phyloP scores from a whole-genome alignment of 352 stramenopile species.

The Globisporangium viniferum region DNA sequence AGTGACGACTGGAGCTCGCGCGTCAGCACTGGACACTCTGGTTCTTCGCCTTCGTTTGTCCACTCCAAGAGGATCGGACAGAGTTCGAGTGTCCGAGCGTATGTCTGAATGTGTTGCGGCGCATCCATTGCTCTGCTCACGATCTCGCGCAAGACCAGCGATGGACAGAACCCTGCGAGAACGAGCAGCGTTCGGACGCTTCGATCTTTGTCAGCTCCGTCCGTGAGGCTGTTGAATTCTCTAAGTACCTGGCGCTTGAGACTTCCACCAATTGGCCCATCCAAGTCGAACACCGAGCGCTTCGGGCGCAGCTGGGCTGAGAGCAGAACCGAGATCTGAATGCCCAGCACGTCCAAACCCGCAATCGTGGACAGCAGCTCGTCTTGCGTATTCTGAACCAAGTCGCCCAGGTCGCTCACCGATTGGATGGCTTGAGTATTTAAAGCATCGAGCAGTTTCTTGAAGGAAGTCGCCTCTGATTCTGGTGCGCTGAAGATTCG shows the following conservation, averaged over 20 bases:
- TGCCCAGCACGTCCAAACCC: constrained; percentile 15
- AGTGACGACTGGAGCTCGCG: constrained; percentile 24
- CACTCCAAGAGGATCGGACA: constrained; percentile 35
- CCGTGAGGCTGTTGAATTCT: constrained; percentile 38
- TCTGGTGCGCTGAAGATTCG: too few relatives aligned
- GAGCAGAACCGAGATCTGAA: constrained; percentile 33
- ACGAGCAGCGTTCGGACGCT: constrained; percentile 18
- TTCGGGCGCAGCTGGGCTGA: constrained; percentile 23
- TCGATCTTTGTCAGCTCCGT: constrained; percentile 10
- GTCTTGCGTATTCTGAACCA: constrained; percentile 21
- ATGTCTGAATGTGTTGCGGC: constrained; percentile 24
- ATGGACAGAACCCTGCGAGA: constrained; percentile 29
- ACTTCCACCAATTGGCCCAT: not conserved
- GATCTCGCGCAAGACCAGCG: constrained; percentile 25
- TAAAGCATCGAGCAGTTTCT: constrained; percentile 4
- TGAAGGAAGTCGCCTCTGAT: not conserved
- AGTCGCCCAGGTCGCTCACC: not conserved
- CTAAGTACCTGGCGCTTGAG: constrained; percentile 23
- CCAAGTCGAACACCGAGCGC: constrained; percentile 13
- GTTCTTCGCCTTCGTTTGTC: constrained; percentile 2
- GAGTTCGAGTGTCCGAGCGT: constrained; percentile 19
- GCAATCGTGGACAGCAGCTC: constrained; percentile 20
- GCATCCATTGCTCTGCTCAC: constrained; percentile 20
- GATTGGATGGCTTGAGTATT: not conserved
- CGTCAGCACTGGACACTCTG: constrained; percentile 12